Evolutionary conservation across 495 filamentous ascomycete species (phyloP).

Genomic region (Podospora fimiseda): DNA sequence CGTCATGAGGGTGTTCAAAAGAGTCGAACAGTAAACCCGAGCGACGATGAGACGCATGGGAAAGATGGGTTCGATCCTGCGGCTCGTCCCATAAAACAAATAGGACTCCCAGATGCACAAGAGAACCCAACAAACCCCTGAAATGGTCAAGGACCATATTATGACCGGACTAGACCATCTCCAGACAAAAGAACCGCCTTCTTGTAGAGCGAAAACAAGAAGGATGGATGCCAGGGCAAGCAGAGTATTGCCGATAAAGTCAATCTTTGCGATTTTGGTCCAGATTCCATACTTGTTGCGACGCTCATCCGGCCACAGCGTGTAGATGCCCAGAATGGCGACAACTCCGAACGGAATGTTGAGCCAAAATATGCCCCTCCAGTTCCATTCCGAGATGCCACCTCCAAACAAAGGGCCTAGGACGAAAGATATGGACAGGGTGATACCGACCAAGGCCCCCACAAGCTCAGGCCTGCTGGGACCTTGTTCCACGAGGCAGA

Average conservation of each 20-base stretch:
- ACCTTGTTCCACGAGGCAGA: conserved; percentile 50
- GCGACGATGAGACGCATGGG: conserved; percentile 32
- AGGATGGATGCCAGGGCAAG: conserved; percentile 50
- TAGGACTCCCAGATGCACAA: conserved; percentile 43
- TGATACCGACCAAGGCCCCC: conserved; percentile 38
- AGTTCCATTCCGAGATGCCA: conserved; percentile 56
- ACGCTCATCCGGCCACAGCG: conserved; percentile 40
- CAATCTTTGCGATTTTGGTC: conserved; percentile 37
- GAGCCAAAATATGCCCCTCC: conserved; percentile 70
- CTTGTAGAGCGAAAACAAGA: conserved; percentile 52
- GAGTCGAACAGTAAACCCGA: conserved; percentile 33
- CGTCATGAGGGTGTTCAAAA: conserved; percentile 45
- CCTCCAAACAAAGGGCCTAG: conserved; percentile 66
- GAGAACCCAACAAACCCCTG: conserved; percentile 40
- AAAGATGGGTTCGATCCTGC: conserved; percentile 35
- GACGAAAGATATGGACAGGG: conserved; percentile 40
- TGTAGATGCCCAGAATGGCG: conserved; percentile 50
- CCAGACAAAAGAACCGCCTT: conserved; percentile 44
- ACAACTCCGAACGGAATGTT: conserved; percentile 57
- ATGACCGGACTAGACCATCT: conserved; percentile 42
- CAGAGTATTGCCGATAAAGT: conserved; percentile 52
- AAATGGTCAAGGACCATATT: conserved; percentile 35
- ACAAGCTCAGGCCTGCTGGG: conserved; percentile 41
- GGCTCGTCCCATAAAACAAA: conserved; percentile 22
- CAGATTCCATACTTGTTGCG: conserved; percentile 19